phyloP scores from a whole-genome alignment of 139 green algal genomes.

The Gonium pectorale region DNA sequence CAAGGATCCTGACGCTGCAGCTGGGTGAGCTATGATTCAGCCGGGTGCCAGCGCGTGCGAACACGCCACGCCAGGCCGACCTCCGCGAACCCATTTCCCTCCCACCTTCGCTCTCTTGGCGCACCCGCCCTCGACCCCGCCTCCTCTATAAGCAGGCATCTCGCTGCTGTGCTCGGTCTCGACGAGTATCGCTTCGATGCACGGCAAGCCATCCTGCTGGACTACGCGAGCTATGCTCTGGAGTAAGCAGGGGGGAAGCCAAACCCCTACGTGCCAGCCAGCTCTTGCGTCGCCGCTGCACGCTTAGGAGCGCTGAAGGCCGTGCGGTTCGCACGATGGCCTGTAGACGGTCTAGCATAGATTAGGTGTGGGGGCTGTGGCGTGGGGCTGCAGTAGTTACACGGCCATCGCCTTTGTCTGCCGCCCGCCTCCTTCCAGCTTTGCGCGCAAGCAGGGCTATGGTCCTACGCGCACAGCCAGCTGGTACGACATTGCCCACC shows the following conservation, averaged over 20 bases:
- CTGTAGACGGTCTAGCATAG: too few species aligned
- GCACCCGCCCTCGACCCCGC: background rate
- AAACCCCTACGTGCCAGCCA: too few species aligned
- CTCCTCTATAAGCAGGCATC: conserved; percentile 20
- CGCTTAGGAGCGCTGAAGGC: too few species aligned
- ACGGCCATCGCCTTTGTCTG: background rate
- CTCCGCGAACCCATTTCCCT: too few species aligned
- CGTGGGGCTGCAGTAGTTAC: too few species aligned
- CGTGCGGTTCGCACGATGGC: too few species aligned
- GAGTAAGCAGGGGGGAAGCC: conserved; percentile 35
- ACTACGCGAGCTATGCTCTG: conserved; percentile 45
- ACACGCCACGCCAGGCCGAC: too few species aligned
- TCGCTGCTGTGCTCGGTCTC: conserved; percentile 27
- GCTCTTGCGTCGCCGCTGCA: too few species aligned
- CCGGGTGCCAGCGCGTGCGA: too few species aligned
- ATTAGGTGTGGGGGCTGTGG: too few species aligned
- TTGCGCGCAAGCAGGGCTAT: conserved; percentile 43
- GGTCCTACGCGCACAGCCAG: conserved; percentile 26
- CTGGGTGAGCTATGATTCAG: conserved; percentile 6
- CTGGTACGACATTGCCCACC: conserved; percentile 37
- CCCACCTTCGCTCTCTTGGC: background rate
- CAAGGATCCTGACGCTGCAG: conserved; percentile 6
- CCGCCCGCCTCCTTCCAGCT: conserved; percentile 12
- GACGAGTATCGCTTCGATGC: conserved; percentile 48
- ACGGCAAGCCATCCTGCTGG: conserved; percentile 40